Conservation (phyloP, 768 basidiomycete species). For the Pleurotus tuoliensis region DNA sequence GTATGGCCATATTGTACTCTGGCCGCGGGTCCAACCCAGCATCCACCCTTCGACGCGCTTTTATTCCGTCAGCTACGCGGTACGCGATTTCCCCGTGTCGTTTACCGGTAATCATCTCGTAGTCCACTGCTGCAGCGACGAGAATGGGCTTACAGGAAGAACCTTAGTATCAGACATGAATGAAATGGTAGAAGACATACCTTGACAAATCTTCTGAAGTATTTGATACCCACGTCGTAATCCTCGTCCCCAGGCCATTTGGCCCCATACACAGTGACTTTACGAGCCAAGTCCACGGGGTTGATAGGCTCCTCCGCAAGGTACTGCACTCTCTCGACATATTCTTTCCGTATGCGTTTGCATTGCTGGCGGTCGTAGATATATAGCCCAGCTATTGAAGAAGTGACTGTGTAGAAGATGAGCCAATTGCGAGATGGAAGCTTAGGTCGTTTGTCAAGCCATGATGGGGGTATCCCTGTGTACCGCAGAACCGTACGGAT, state of each 20-base stretch:
- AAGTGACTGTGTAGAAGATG: conserved; percentile 81
- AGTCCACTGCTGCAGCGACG: conserved; percentile 93
- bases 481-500: conserved; percentile 59
- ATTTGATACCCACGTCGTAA: conserved; percentile 74
- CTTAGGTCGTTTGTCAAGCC: conserved; percentile 80
- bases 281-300: conserved; percentile 65
- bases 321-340: conserved; percentile 75
- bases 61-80: conserved; percentile 69
- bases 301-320: conserved; percentile 67
- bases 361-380: conserved; percentile 86
- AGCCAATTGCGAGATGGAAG: conserved; percentile 93
- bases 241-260: conserved; percentile 97
- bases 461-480: conserved; percentile 68
- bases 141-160: conserved; percentile 69
- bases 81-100: conserved; percentile 83
- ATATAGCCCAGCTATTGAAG: conserved; percentile 67
- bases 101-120: conserved; percentile 75
- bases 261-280: conserved; percentile 80
- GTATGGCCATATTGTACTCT: conserved; percentile 38
- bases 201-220: conserved; percentile 98
- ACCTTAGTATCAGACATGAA: conserved; percentile 10
- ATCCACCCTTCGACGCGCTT: conserved; percentile 62
- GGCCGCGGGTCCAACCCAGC: conserved; percentile 58
- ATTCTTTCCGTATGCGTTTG: conserved; percentile 69
- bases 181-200: conserved; percentile 39